Evolutionary conservation across 2,329 filamentous ascomycete species (phyloP).

Genomic region (Clonostachys rhizophaga): DNA sequence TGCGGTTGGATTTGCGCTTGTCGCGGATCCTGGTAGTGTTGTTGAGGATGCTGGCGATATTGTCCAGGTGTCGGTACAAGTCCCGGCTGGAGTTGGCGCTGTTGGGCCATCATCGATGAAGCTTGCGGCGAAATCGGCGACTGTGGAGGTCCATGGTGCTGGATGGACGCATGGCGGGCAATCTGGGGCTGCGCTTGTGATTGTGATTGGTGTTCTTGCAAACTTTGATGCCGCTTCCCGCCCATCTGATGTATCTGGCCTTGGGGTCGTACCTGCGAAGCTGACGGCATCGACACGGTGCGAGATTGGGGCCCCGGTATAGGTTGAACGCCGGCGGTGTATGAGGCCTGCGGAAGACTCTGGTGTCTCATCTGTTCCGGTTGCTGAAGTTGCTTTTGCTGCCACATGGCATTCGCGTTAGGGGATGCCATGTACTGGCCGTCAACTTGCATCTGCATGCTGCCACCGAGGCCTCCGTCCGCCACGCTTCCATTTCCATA

Average conservation of each 20-base stretch:
- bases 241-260: conserved; percentile 3
- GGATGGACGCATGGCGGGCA: conserved; percentile 5
- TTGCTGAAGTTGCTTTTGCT: conserved; percentile 26
- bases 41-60: conserved; percentile 8
- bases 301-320: too few relatives aligned
- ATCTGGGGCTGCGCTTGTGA: conserved; percentile 10
- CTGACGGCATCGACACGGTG: conserved; percentile 14
- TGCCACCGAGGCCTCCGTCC: conserved; percentile 2
- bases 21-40: conserved; percentile 3
- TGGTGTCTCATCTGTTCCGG: conserved; percentile 23
- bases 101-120: conserved; percentile 4
- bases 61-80: neutral
- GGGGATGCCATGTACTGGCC: neutral
- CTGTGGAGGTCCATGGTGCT: neutral
- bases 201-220: conserved; percentile 5
- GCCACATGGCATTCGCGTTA: conserved; percentile 13
- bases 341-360: conserved; percentile 11
- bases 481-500: neutral
- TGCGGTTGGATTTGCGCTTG: neutral
- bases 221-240: conserved; percentile 19
- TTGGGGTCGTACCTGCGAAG: conserved; percentile 2
- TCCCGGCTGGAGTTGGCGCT: conserved; percentile 7
- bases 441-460: conserved; percentile 6
- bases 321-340: too few relatives aligned
- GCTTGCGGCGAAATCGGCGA: conserved; percentile 1